Evolutionary conservation across 139 green algal genomes (phyloP), one percentile per base, ranked within the genome.

Genomic region (Micractinium conductrix): DNA sequence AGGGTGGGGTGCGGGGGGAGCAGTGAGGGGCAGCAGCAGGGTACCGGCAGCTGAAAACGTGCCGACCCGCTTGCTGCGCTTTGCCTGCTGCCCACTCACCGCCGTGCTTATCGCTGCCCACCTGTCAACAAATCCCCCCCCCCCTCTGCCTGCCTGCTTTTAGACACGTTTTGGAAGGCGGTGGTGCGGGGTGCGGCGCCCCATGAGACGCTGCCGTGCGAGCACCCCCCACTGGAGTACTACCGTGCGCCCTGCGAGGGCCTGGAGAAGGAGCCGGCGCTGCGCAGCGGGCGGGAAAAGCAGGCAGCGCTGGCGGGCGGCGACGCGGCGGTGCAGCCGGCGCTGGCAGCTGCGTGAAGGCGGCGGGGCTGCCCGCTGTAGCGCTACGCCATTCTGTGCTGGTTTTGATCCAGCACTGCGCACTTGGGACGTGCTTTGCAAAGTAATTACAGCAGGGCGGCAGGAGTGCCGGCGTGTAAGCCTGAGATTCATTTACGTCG

Each of bases 141-240:
- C 74, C 19, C 50, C 28, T 71, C 7, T 33, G 6, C 40, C 76
- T 19, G 22, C 22, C 76, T 5, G 2, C 43, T 22, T 84, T 90
- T 92, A 65, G 80, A 94, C 79, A 97, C 93, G 0, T 97, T 89
- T 70, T 97, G 94, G 94, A 80, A 72, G 33, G 80, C 84, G 26
- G 71, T 95, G 62, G 30, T 93, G 67, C 42, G 48, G 35, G 73
- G 37, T 28, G 81, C 79, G 9, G 48, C 60, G 12, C 44, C 60
- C 30, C 48, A 75, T n/a, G 87, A 90, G 65, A 72, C 58, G 43
- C 70, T 93, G 24, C 53, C 62, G 28, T 42, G 73, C 12, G 60
- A 78, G 75, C 63, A 90, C 40, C 88, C 90, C 8, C 90, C 90
- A n/a, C 44, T 67, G 12, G 17, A 4, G 21, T 90, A 90, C 76